Evolutionary conservation across 441 rosid species (phyloP), one percentile per base, ranked within the genome.

Genomic region (Populus hybrid): DNA sequence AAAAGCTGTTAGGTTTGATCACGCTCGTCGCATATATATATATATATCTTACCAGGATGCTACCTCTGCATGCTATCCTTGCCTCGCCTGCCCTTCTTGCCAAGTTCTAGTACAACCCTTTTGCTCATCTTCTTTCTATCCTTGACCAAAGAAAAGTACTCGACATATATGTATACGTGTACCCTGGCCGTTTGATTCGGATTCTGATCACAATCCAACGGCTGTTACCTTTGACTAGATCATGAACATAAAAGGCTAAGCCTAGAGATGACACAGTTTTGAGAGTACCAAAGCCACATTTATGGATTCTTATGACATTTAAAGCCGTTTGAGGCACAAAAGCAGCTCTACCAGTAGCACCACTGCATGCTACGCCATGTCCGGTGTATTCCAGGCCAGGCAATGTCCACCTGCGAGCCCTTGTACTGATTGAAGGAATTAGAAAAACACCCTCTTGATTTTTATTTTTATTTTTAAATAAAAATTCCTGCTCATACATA

Each of bases 1-100:
- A 72, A 75, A 75, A 32, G 72, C 75, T 72, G 86, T 57, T 65
- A 34, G 75, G 14, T 64, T 61, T 65, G 36, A 75, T 75, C 83
- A 80, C 82, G 79, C 80, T 76, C 78, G 23, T 26, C 34, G 34
- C 4, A 32, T 32, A 32, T 32, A 4, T 5, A 3, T 32, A 32
- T 46, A 46, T 46, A 46, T 46, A 46, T 46, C 2, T 4, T 46
- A 46, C 6, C 57, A 14, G 12, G 57, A 46, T 12, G 57, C 57
- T 46, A 46, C 18, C 18, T 46, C 18, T 46, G 57, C 57, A 46
- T 46, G 57, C 57, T 46, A 46, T 14, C 4, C 57, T 46, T 46
- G 57, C 57, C 57, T 46, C 12, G 57, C 19, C 57, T 46, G 57
- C 19, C 57, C 57, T 46, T 65, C 69, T 26, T 28, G 30, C 26